Evolutionary conservation across 1,284 basidiomycete species (phyloP), one percentile per base, ranked within the genome.

Genomic region (Ustilago crameri): DNA sequence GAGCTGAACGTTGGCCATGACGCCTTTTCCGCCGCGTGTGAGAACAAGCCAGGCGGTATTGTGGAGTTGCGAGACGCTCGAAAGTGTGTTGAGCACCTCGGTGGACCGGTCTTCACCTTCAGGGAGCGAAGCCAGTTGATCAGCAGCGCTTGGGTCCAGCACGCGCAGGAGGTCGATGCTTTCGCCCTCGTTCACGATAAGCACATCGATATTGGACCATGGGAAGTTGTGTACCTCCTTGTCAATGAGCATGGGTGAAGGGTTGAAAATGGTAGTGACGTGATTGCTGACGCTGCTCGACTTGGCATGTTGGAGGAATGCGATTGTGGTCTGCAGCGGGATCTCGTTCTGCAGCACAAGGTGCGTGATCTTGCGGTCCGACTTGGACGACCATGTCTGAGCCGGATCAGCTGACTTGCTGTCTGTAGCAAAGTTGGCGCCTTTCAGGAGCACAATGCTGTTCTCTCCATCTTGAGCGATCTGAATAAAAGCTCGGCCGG

Each of bases 311-410:
- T 57, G 23, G 49, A 87, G 81, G 67, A 86, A 86, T 3, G 84
- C 73, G 15, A 82, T 56, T 5, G 87, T 88, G 7, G 84, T 83
- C 1, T 69, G 49, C 14, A 87, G 81, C 0, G 87, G 87, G 50
- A 88, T 87, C 78, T 88, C 87, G 74, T 88, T 88, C 63, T 88
- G 87, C 1, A 88, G 78, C n/a, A 87, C 80, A 5, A 88, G 79
- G 68, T 87, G 86, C 17, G 86, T 84, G 15, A 67, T 57, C n/a
- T 24, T 38, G 17, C 62, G 26, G n/a, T 44, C 38, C 37, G 22
- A 14, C 22, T 51, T 41, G n/a, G 35, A 22, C 26, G 41, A 23
- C 56, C 48, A 76, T 3, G 68, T 50, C 15, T 41, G 38, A 9
- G 24, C 37, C n/a, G 76, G 72, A 41, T 76, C 69, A 2, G 55